Conservation (phyloP, 108 stramenopile genomes). For the Nannochloropsis salina region DNA sequence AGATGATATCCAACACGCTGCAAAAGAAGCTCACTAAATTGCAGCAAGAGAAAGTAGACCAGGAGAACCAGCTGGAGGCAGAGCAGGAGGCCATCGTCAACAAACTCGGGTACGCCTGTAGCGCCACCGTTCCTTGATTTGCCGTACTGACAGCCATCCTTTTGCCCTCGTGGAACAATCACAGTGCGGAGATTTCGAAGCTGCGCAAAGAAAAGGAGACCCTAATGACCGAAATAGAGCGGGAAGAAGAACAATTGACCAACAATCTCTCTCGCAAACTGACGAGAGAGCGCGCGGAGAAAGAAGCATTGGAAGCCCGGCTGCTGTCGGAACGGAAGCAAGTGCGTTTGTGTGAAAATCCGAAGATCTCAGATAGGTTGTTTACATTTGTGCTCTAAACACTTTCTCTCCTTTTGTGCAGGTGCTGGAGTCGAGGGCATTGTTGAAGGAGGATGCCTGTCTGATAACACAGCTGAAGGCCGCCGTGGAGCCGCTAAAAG, state of each 20-base stretch:
- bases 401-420: not conserved
- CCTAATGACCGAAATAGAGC: slow-evolving; percentile 35
- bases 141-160: not conserved
- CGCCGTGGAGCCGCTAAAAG: slow-evolving; percentile 9
- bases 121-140: not conserved
- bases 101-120: slow-evolving; percentile 33
- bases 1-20: slow-evolving; percentile 36
- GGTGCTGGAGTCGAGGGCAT: not conserved
- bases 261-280: slow-evolving; percentile 43
- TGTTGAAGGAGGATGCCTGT: not conserved
- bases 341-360: not conserved
- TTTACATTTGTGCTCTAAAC: not conserved
- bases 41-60: slow-evolving; percentile 46
- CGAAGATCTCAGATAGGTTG: too few species aligned
- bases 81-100: slow-evolving; percentile 47
- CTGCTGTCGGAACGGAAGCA: not conserved
- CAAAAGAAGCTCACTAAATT: slow-evolving; percentile 48
- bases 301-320: not conserved
- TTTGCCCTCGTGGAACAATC: not conserved
- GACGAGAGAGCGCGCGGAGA: not conserved
- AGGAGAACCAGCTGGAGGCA: slow-evolving; percentile 47
- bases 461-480: not conserved
- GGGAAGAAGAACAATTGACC: slow-evolving; percentile 45
- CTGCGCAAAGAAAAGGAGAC: slow-evolving; percentile 34
- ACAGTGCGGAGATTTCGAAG: slow-evolving; percentile 6